Percentiles rank a stretch among this genome's conserved stretches.
Conservation (phyloP, 2,329 filamentous ascomycete species). For the Trichoderma asperellum region DNA sequence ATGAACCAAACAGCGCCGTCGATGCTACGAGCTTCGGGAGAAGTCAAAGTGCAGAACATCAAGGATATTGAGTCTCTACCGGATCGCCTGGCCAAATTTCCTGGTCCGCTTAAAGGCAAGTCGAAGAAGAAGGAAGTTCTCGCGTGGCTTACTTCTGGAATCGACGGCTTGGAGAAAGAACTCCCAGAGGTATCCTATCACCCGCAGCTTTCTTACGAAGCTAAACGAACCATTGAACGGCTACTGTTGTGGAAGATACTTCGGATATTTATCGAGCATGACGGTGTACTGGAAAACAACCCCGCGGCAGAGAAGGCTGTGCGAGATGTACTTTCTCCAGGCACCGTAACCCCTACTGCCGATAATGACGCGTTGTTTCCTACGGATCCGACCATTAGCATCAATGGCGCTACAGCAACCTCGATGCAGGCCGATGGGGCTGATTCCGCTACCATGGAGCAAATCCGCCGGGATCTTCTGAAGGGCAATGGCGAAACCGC, state of each 20-base stretch:
- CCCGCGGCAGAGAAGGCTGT: conserved; percentile 73
- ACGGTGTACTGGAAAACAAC: conserved; percentile 78
- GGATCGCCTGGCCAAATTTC: conserved; percentile 79
- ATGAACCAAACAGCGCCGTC: conserved; percentile 73
- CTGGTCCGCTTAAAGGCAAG: conserved; percentile 85
- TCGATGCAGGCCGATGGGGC: conserved; percentile 65
- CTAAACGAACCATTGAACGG: conserved; percentile 78
- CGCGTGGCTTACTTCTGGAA: conserved; percentile 77
- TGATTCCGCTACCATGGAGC: conserved; percentile 70
- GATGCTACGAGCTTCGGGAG: conserved; percentile 80
- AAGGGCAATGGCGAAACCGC: conserved; percentile 86
- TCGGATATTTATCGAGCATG: conserved; percentile 79
- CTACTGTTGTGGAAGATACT: conserved; percentile 87
- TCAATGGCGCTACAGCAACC: conserved; percentile 37
- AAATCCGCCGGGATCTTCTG: conserved; percentile 73
- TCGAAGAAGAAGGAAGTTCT: conserved; percentile 94
- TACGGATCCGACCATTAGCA: conserved; percentile 35
- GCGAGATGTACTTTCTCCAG: conserved; percentile 72
- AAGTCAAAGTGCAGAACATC: conserved; percentile 75
- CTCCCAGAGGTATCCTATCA: conserved; percentile 54
- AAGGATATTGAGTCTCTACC: conserved; percentile 73
- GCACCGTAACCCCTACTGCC: conserved; percentile 36
- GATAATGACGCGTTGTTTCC: conserved; percentile 37
- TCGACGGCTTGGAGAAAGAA: conserved; percentile 71
- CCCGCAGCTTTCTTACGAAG: conserved; percentile 58